Evolutionary conservation across 495 filamentous ascomycete species (phyloP), one percentile per base, ranked within the genome.

Genomic region (Hypoxylon cercidicola): DNA sequence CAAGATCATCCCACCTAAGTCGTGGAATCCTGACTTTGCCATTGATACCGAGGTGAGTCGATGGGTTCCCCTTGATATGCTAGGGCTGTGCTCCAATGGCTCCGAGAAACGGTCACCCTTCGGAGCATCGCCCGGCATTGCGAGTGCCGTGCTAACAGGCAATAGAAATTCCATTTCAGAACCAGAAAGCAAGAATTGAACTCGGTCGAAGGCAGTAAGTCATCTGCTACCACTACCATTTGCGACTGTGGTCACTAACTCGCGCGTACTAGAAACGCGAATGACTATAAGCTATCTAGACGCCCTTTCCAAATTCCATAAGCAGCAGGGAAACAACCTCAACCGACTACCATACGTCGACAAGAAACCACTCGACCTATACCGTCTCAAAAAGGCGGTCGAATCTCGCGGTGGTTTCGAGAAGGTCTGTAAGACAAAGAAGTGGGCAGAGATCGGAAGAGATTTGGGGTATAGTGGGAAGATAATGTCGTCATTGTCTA

Each of bases 401-500:
- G 95, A 98, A 74, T 85, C 88, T 37, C 86, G 93, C 41, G 95
- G 95, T 25, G 95, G 95, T 0, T 99, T 99, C 68, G 93, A 97
- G 37, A 88, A 88, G 62, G 95, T 99, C 35, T 98, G 96, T 82
- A 97, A 96, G 78, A 83, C 88, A 48, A 99, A 99, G 77, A 98
- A 97, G 80, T 99, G 95, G 95, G 95, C 95, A 0, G 95, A 99
- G 75, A 97, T 99, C 62, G 95, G 95, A 32, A 89, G 95, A 72
- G 94, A 97, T 75, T 79, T 99, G 16, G 95, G 95, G 52, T 99
- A 99, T 78, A 97, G 95, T 72, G 95, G 95, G 72, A 99, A 99
- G 78, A 99, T 99, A 66, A 99, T 99, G 95, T 98, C 96, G 0
- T 98, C 96, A n/a, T 77, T 99, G 40, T 99, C 95, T 10, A 99